Evolutionary conservation across 805 yeast genomes (phyloP).

Genomic region (Clavispora fructus): DNA sequence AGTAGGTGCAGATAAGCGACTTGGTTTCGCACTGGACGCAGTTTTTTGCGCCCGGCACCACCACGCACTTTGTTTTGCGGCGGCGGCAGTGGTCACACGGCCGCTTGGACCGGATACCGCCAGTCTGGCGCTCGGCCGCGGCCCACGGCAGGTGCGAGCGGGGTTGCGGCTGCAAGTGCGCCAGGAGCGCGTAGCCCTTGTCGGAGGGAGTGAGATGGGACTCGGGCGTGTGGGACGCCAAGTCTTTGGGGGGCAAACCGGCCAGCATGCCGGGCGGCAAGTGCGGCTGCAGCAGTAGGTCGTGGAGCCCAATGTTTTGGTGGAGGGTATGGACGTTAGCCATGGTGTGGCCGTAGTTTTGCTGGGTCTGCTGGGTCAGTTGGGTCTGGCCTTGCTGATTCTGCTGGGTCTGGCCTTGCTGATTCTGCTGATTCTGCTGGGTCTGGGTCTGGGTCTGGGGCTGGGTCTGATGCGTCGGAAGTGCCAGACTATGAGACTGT

Average conservation of each 20-base stretch:
- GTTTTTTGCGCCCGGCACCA: conserved; percentile 53
- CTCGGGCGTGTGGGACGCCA: background rate
- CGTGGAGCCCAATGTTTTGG: background rate
- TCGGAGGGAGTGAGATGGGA: background rate
- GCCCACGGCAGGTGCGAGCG: background rate
- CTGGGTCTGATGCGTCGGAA: too few species aligned
- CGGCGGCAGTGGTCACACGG: conserved; percentile 87
- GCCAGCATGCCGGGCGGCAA: background rate
- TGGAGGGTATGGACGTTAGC: too few species aligned
- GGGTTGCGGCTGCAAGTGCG: background rate
- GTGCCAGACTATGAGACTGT: too few species aligned
- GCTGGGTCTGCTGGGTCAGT: background rate
- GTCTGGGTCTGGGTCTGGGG: too few species aligned
- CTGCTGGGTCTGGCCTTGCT: too few species aligned
- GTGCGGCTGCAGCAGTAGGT: background rate
- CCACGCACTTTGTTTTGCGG: conserved; percentile 73
- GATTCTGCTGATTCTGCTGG: too few species aligned
- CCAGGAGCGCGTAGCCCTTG: background rate
- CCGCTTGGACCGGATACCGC: conserved; percentile 15
- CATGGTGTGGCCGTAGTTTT: too few species aligned
- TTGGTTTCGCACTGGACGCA: conserved; percentile 77
- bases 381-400: too few species aligned
- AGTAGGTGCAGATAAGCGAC: conserved; percentile 68
- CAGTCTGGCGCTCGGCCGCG: background rate
- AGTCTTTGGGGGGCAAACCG: background rate